A percentile compares a stretch with the other conserved stretches of the same genome.
Evolutionary conservation across 345 rosid species (phyloP).

Genomic region (Eucalyptus dawsonii): DNA sequence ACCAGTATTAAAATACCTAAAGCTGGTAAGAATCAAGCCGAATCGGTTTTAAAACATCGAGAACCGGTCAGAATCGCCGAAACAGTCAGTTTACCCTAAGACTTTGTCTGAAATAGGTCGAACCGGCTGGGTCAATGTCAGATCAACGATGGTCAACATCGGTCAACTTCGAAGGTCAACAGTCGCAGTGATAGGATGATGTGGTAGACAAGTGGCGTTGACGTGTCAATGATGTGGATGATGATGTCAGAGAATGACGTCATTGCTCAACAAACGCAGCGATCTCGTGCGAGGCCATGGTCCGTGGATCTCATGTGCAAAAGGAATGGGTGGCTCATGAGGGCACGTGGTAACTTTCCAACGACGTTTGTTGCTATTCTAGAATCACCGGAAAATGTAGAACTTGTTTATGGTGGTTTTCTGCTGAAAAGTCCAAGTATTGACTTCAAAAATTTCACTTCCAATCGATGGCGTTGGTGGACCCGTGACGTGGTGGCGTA

Average conservation of each 20-base stretch:
- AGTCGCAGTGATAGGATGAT: background rate
- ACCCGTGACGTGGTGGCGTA: background rate
- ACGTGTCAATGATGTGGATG: background rate
- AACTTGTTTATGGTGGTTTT: background rate
- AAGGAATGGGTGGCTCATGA: background rate
- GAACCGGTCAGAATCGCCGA: background rate
- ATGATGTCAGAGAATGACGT: background rate
- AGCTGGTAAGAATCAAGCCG: too few species aligned
- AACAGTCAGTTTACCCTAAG: too few species aligned
- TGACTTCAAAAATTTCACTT: background rate
- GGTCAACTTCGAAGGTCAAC: background rate
- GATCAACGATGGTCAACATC: background rate
- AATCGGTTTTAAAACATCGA: too few species aligned
- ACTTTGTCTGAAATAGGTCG: rapidly evolving
- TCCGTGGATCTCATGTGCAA: background rate
- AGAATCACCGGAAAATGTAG: background rate
- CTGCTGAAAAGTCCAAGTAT: background rate
- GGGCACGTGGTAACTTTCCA: background rate
- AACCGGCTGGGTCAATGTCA: background rate
- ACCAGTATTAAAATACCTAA: too few species aligned
- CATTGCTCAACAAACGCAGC: background rate
- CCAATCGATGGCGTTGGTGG: background rate
- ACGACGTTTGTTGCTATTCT: background rate
- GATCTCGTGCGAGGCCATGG: background rate
- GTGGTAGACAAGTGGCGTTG: background rate